phyloP scores from a whole-genome alignment of 1,284 basidiomycete genomes.

The Trametes sp. region DNA sequence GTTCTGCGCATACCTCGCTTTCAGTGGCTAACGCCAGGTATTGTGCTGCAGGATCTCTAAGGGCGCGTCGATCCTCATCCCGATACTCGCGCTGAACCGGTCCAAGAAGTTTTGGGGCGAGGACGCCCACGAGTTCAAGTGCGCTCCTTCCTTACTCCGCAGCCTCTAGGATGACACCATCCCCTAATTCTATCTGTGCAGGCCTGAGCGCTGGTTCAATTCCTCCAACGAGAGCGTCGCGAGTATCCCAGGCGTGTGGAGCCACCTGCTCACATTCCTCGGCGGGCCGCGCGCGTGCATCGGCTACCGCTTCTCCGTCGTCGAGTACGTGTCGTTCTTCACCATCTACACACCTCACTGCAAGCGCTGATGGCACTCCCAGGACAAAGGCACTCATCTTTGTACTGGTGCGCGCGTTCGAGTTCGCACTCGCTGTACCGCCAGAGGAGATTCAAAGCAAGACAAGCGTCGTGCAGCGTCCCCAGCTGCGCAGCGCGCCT shows the following conservation, averaged over 20 bases:
- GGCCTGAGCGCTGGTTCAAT: conserved; percentile 64
- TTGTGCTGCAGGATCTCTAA: conserved; percentile 37
- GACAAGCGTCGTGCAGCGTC: conserved; percentile 32
- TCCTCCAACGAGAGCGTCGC: conserved; percentile 50
- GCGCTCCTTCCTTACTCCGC: too few relatives aligned
- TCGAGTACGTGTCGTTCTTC: conserved; percentile 53
- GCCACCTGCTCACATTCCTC: conserved; percentile 64
- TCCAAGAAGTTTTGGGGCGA: conserved; percentile 60
- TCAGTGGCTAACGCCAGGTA: not conserved
- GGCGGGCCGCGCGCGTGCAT: conserved; percentile 68
- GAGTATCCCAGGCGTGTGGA: conserved; percentile 63
- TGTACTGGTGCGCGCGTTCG: conserved; percentile 57
- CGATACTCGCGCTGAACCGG: conserved; percentile 57
- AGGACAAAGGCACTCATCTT: conserved; percentile 52
- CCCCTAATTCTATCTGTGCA: conserved; percentile 31
- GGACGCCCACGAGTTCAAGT: conserved; percentile 62
- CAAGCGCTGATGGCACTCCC: conserved; percentile 55
- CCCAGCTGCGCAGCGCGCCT: conserved; percentile 15
- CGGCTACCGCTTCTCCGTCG: conserved; percentile 75
- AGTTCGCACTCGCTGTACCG: conserved; percentile 59
- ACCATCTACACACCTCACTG: conserved; percentile 40
- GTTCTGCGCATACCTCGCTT: not conserved
- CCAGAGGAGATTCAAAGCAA: conserved; percentile 34
- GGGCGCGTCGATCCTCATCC: conserved; percentile 56
- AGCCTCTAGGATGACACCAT: too few relatives aligned